Base-by-base conservation (phyloP, 2,329 filamentous ascomycete species). In the Aotearoamyces nothofagi region DNA sequence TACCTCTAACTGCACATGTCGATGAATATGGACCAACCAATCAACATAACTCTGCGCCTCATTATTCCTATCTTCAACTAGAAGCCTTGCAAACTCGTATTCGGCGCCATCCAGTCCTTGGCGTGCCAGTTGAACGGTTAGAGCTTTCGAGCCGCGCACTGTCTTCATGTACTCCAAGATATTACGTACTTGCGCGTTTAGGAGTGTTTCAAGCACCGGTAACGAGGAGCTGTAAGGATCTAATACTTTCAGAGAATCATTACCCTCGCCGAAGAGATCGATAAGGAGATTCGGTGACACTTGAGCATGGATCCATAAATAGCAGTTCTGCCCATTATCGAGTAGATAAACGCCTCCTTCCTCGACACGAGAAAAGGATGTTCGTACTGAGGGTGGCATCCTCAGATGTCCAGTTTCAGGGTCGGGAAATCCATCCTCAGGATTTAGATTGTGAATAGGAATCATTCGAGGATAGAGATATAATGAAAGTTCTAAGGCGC, bases 21-120 rank as follows among this genome's bases (percentile, higher is more conserved):
- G 78, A 56, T 98, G 90, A 37, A 96, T 67, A 54, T 93, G 81
- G 33, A 98, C 90, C 46, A 98, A 63, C 90, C 90, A 98, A 57
- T 98, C 90, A 17, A 96, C 90, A 54, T 96, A 98, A 50, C 81
- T 92, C 57, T 92, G 86, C 19, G 90, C 90, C 58, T 98, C 90
- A 42, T 93, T 93, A 53, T 96, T 96, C 39, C 90, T 70, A 49
- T 98, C 90, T 56, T 98, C 90, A 17, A 93, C 74, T 40, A 98
- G 55, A 55, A 92, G 62, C 30, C 86, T 65, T 5, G 90, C 90
- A 60, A 96, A 98, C 54, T 98, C 90, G 46, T 84, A 96, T 53
- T 98, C 90, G 3, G 86, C 82, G 1, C 90, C 90, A 47, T 98
- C 90, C 4, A 96, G 64, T 1, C 86, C 86, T 54, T 96, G 90